Percentiles rank a stretch among this genome's conserved stretches.
These are phyloP conservation scores for Ascochyta fabae DNA, from an alignment of 2,329 filamentous ascomycete genomes.

Conservation along the genomic window DNA sequence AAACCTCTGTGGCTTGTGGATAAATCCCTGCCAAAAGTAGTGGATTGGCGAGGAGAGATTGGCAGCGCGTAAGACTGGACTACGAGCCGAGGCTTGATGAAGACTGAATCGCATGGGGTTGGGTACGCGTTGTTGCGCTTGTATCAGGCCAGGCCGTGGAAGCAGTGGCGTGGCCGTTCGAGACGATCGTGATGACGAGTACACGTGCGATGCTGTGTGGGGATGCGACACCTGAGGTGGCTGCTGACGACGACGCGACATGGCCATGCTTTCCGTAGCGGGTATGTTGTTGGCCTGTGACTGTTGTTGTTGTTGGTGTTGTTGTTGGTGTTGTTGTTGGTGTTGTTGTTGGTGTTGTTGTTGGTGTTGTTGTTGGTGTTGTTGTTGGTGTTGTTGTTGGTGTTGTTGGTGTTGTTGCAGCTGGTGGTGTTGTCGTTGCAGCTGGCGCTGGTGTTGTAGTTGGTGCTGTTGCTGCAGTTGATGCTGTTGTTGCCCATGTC, in stretches of 20 bases:
- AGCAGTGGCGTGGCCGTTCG: slow-evolving; percentile 31
- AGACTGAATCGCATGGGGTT: slow-evolving; percentile 58
- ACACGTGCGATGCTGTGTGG: not conserved
- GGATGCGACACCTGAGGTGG: not conserved
- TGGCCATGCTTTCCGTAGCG: not conserved
- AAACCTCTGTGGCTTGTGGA: slow-evolving; percentile 54
- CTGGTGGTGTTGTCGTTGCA: not conserved
- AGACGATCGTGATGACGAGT: not conserved
- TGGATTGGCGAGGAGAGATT: slow-evolving; percentile 53
- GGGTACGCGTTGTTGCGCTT: slow-evolving; percentile 50
- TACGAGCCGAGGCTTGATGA: slow-evolving; percentile 65
- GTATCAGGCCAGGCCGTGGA: slow-evolving; percentile 43
- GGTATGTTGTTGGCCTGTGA: not conserved
- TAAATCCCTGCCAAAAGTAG: slow-evolving; percentile 63
- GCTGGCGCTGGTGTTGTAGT: not conserved
- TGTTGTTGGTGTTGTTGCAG: slow-evolving; percentile 1
- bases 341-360: slow-evolving; percentile 1
- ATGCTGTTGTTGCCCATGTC: not conserved
- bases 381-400: not conserved
- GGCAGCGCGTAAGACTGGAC: slow-evolving; percentile 54
- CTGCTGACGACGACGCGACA: not conserved
- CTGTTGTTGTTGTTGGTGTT: not conserved
- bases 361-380: not conserved
- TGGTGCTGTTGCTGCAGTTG: not conserved
- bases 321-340: not conserved